Conservation (phyloP, 2,329 filamentous ascomycete genomes). For the Aspergillus phoenicis region DNA sequence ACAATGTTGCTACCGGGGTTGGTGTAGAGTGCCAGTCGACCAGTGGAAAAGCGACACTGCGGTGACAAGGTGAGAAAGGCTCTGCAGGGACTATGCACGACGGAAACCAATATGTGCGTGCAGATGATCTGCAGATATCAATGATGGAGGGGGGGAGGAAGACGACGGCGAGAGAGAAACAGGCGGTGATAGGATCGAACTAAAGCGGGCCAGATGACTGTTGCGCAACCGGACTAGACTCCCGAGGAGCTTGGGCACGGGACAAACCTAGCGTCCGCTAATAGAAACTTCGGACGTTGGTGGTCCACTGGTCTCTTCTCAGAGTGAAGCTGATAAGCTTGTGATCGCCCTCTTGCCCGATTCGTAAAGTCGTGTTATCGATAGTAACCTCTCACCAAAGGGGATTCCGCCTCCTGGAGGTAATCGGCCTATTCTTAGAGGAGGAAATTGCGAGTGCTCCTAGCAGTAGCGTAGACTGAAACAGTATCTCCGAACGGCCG, state of each 20-base stretch:
- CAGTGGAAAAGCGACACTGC: slow-evolving; percentile 18
- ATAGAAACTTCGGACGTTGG: slow-evolving; percentile 6
- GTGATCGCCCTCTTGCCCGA: slow-evolving; percentile 22
- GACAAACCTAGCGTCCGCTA: slow-evolving; percentile 18
- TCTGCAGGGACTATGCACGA: slow-evolving; percentile 50
- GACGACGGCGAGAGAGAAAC: slow-evolving; percentile 22
- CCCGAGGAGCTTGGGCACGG: slow-evolving; percentile 26
- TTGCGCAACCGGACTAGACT: slow-evolving; percentile 27
- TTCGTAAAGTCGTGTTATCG: slow-evolving; percentile 2
- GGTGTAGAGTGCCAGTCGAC: slow-evolving; percentile 15
- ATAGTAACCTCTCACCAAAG: neutral
- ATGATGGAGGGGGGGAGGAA: slow-evolving; percentile 25
- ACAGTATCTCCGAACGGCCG: slow-evolving; percentile 9
- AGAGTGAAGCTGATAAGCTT: slow-evolving; percentile 23
- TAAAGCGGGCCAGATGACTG: slow-evolving; percentile 40
- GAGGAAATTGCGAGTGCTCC: neutral
- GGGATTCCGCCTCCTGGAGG: neutral
- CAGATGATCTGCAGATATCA: slow-evolving; percentile 53
- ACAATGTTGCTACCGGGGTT: slow-evolving; percentile 21
- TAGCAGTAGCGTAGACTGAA: neutral
- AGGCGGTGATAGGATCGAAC: slow-evolving; percentile 27
- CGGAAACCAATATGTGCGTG: slow-evolving; percentile 44
- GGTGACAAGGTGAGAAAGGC: slow-evolving; percentile 26
- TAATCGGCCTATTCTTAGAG: slow-evolving; percentile 2
- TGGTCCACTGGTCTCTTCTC: slow-evolving; percentile 11